phyloP scores from a whole-genome alignment of 495 filamentous ascomycete species.

The Penicillium antarcticum region DNA sequence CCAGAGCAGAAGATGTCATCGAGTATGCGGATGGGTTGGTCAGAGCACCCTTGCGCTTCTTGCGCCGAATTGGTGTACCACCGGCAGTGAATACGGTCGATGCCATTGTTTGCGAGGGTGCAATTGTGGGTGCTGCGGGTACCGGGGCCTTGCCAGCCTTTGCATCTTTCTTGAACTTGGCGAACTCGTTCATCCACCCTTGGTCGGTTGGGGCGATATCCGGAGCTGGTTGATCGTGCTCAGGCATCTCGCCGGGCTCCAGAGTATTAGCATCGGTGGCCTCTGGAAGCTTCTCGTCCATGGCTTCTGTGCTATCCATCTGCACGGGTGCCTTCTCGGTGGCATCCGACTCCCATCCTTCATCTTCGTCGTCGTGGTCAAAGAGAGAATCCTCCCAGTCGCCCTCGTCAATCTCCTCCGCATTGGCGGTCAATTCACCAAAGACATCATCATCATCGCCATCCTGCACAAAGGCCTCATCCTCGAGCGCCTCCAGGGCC shows the following conservation, averaged over 20 bases:
- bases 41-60: slow-evolving; percentile 88
- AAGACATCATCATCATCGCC: slow-evolving; percentile 72
- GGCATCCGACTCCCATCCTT: slow-evolving; percentile 91
- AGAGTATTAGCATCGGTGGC: slow-evolving; percentile 9
- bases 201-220: slow-evolving; percentile 52
- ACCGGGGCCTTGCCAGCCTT: slow-evolving; percentile 48
- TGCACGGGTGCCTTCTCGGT: slow-evolving; percentile 69
- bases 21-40: slow-evolving; percentile 88
- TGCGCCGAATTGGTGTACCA: slow-evolving; percentile 71
- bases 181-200: slow-evolving; percentile 86
- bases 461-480: slow-evolving; percentile 93
- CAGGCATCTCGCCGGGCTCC: slow-evolving; percentile 42
- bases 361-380: slow-evolving; percentile 61
- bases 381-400: slow-evolving; percentile 63
- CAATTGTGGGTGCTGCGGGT: slow-evolving; percentile 35
- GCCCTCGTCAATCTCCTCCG: slow-evolving; percentile 63
- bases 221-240: slow-evolving; percentile 37
- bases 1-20: slow-evolving; percentile 91
- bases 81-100: slow-evolving; percentile 69
- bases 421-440: slow-evolving; percentile 69
- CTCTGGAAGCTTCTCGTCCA: slow-evolving; percentile 5
- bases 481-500: slow-evolving; percentile 90
- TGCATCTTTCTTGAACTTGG: slow-evolving; percentile 76
- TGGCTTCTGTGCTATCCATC: slow-evolving; percentile 36
- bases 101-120: slow-evolving; percentile 59